Percentiles rank a stretch among this genome's conserved stretches.
These are phyloP conservation scores for Colletotrichum sp. DNA, from an alignment of 2,329 filamentous ascomycete species.

Conservation along the genomic window DNA sequence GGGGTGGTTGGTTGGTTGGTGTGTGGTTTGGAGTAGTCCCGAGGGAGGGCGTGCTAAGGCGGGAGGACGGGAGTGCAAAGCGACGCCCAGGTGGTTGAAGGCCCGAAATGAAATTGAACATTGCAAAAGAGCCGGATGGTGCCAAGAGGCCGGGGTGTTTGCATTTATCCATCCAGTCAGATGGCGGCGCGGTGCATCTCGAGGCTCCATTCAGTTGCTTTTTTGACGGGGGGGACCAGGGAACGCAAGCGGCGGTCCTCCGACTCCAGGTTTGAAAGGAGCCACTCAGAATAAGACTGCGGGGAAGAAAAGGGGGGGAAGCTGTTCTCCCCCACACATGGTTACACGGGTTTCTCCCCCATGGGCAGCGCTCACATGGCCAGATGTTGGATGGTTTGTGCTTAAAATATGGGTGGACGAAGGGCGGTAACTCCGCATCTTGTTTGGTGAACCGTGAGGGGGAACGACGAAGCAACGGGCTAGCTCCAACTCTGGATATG, in stretches of 20 bases:
- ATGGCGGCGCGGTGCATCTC: not conserved
- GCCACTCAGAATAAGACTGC: not conserved
- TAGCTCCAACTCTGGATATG: not conserved
- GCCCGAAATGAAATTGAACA: slow-evolving; percentile 16
- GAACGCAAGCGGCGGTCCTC: not conserved
- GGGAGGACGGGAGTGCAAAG: slow-evolving; percentile 15
- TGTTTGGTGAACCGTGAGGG: not conserved
- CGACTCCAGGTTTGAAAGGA: not conserved
- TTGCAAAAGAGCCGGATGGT: not conserved
- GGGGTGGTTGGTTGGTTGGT: not conserved
- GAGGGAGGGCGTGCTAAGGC: slow-evolving; percentile 1
- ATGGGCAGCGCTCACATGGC: slow-evolving; percentile 7
- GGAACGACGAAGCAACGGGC: not conserved
- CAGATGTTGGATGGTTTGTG: not conserved
- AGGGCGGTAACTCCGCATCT: slow-evolving; percentile 7
- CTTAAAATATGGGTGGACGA: slow-evolving; percentile 2
- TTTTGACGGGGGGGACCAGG: not conserved
- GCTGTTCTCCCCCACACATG: not conserved
- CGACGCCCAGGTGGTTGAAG: slow-evolving; percentile 11
- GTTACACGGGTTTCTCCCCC: not conserved
- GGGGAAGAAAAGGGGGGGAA: slow-evolving; percentile 11
- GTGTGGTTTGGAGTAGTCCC: not conserved
- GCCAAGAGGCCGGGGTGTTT: not conserved
- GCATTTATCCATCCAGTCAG: slow-evolving; percentile 21
- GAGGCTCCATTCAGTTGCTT: not conserved